phyloP scores from a whole-genome alignment of 768 basidiomycete genomes.

The Dentipellis fragilis region DNA sequence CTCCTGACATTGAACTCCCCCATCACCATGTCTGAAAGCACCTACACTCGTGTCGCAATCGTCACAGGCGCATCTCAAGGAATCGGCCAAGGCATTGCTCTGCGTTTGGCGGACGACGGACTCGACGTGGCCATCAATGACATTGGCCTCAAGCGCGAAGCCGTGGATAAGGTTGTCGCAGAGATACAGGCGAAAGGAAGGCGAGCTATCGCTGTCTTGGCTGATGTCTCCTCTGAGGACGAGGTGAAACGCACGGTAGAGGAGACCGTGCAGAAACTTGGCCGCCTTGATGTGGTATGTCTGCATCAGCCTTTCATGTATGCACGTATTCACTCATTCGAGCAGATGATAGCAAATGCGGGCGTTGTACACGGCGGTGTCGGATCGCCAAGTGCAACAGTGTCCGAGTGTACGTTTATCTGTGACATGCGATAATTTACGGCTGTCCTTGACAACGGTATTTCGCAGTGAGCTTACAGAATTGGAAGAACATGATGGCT shows the following conservation, averaged over 20 bases:
- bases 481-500: conserved; percentile 11
- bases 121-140: conserved; percentile 38
- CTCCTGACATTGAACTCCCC: no score
- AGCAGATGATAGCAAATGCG: neutral
- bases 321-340: no score
- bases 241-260: neutral
- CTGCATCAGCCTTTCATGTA: neutral
- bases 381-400: neutral
- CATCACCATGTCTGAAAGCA: neutral
- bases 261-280: neutral
- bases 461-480: conserved; percentile 10
- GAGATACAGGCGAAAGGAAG: neutral
- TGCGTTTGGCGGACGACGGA: conserved; percentile 37
- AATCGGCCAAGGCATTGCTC: conserved; percentile 39
- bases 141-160: neutral
- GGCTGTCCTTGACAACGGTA: neutral
- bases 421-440: neutral
- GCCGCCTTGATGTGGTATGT: neutral
- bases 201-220: neutral
- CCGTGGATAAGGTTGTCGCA: neutral
- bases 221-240: neutral
- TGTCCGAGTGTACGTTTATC: neutral
- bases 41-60: conserved; percentile 22
- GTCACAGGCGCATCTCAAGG: conserved; percentile 37
- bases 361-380: neutral